Percentiles rank a stretch among this genome's conserved stretches.
Evolutionary conservation across 78 protist species (phyloP).

Genomic region (Dictyostelium capitatum): DNA sequence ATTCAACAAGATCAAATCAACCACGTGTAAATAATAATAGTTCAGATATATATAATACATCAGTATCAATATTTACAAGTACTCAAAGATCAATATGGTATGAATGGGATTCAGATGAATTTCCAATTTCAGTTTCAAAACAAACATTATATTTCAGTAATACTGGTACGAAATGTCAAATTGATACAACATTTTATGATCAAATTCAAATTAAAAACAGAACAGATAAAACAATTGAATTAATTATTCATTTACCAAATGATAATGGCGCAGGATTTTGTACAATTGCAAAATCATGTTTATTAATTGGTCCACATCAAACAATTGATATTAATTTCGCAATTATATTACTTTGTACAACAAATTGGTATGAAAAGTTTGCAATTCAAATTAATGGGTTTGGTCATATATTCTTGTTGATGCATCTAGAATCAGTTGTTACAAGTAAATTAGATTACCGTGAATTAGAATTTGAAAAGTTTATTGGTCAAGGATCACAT

Average conservation of each 20-base stretch:
- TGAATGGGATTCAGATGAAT: no score
- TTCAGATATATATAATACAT: no score
- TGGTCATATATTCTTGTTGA: constrained; percentile 30
- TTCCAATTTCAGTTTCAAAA: no score
- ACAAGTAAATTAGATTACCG: constrained; percentile 25
- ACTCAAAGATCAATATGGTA: no score
- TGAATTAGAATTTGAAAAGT: constrained; percentile 14
- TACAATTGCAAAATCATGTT: not conserved
- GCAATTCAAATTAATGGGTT: not conserved
- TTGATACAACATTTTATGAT: constrained; percentile 1
- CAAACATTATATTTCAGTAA: no score
- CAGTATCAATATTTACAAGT: no score
- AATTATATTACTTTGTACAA: constrained; percentile 18
- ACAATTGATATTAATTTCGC: not conserved
- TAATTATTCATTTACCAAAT: not conserved
- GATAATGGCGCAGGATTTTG: not conserved
- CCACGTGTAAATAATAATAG: no score
- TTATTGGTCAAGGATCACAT: constrained; percentile 27
- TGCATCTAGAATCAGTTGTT: constrained; percentile 16
- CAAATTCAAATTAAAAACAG: not conserved
- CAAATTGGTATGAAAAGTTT: constrained; percentile 17
- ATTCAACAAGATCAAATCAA: no score
- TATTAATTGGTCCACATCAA: not conserved
- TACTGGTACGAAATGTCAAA: not conserved
- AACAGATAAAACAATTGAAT: not conserved